Evolutionary conservation across 2,329 filamentous ascomycete species (phyloP).

Genomic region (Rosellinia necatrix): DNA sequence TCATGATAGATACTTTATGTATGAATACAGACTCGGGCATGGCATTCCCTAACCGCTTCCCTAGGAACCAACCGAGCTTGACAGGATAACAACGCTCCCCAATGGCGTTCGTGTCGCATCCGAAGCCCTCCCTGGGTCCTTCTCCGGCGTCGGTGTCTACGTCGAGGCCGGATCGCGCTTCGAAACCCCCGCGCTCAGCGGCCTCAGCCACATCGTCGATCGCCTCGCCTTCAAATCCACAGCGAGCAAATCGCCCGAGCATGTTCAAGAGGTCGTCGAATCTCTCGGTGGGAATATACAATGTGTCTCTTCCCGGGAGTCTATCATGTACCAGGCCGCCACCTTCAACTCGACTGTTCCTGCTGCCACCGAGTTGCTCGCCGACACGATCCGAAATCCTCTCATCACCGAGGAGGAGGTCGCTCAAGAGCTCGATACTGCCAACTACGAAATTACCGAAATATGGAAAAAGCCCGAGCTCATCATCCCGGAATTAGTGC

Average conservation of each 20-base stretch:
- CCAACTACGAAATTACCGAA: constrained; percentile 93
- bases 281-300: constrained; percentile 93
- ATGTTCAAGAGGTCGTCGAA: constrained; percentile 88
- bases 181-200: constrained; percentile 82
- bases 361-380: constrained; percentile 79
- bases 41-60: constrained; percentile 12
- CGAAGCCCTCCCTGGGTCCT: constrained; percentile 90
- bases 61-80: constrained; percentile 83
- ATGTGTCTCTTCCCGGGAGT: constrained; percentile 92
- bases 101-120: constrained; percentile 96
- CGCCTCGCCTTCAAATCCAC: constrained; percentile 94
- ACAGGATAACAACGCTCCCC: constrained; percentile 82
- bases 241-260: constrained; percentile 70
- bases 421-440: constrained; percentile 82
- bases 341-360: constrained; percentile 95
- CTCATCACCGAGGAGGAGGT: constrained; percentile 86
- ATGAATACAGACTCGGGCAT: too few relatives aligned
- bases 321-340: constrained; percentile 97
- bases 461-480: constrained; percentile 98
- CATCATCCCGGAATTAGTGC: constrained; percentile 91
- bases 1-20: too few relatives aligned
- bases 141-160: constrained; percentile 94
- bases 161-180: constrained; percentile 94
- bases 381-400: constrained; percentile 91
- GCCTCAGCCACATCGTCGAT: constrained; percentile 96